A percentile compares a stretch with the other conserved stretches of the same genome.
These are phyloP conservation scores for Dimargaris xerosporica DNA, from an alignment of 192 early-diverging fungal species.

Conservation along the genomic window DNA sequence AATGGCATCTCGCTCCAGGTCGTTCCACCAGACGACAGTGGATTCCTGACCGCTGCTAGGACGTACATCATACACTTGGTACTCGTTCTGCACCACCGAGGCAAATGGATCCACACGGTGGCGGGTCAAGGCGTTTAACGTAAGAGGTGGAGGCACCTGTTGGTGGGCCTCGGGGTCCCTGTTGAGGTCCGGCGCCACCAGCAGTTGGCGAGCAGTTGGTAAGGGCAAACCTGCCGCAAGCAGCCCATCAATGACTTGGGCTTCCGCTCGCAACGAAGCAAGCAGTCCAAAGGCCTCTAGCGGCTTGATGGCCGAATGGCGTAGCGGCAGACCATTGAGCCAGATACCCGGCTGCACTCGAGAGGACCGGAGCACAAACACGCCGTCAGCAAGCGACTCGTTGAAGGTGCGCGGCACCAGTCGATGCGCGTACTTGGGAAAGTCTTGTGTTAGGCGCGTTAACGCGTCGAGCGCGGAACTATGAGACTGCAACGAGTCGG, in stretches of 20 bases:
- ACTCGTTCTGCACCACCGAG: conserved; percentile 13
- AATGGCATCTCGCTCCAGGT: conserved; percentile 67
- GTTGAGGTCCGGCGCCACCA: conserved; percentile 9
- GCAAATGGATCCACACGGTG: conserved; percentile 5
- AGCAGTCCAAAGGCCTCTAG: conserved; percentile 38
- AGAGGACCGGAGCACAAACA: conserved; percentile 18
- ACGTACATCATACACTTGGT: conserved; percentile 61
- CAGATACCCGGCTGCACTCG: conserved; percentile 23
- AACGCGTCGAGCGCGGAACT: conserved; percentile 39
- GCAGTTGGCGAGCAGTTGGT: conserved; percentile 17
- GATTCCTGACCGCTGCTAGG: conserved; percentile 32
- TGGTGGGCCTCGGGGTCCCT: not conserved
- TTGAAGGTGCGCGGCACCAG: conserved; percentile 39
- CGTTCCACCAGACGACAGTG: conserved; percentile 73
- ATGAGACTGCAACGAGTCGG: not conserved
- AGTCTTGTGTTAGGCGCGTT: conserved; percentile 56
- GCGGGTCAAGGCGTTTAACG: not conserved
- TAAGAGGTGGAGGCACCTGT: not conserved
- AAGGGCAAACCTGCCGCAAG: conserved; percentile 23
- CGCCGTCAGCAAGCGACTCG: conserved; percentile 24
- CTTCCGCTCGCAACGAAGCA: conserved; percentile 38
- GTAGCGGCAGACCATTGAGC: conserved; percentile 51
- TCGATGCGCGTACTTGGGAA: conserved; percentile 77
- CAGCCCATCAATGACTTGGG: conserved; percentile 28
- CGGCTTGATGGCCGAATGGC: conserved; percentile 37